Evolutionary conservation across 202 grass and related monocot species (phyloP), one percentile per base, ranked within the genome.

Genomic region (Cymbopogon flexuosus): DNA sequence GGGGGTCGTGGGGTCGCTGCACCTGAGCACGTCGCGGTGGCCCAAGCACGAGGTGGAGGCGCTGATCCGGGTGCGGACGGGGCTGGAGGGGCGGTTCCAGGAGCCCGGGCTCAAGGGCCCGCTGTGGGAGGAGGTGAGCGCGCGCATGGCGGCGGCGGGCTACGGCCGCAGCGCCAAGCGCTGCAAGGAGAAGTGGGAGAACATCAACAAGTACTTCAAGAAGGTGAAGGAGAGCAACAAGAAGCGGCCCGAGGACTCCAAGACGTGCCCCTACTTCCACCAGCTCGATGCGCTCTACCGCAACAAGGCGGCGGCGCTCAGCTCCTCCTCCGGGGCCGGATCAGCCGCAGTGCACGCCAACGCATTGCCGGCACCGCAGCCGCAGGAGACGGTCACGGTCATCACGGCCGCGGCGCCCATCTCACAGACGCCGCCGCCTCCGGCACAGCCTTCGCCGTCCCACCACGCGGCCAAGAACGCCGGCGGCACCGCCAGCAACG

Each of bases 161-260:
- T 97, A 92, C 76, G 65, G 77, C 1, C 92, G 95, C 0, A 97
- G 79, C 71, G 81, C 95, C 0, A 94, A 98, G 82, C 46, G 95
- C 10, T 98, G 95, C 90, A 98, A 98, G 86, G 95, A 98, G 88
- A 98, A 94, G 84, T 98, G 95, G 95, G 92, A 98, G 90, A 98
- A 98, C 81, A 98, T 98, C 80, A 98, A 98, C 92, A 98, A 98
- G 80, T 98, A 98, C 84, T 98, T 91, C 87, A 98, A 98, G 92
- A 98, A 98, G 87, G 96, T 98, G 19, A 98, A 98, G 65, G 96
- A 98, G 80, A 91, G 92, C 84, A 95, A 93, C 90, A 98, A 93
- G 86, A 98, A 91, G 79, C 79, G 96, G 1, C 88, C 88, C 9
- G 96, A 98, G 92, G 90, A 98, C 76, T 90, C 96, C 31, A 98